These are phyloP conservation scores for Plenodomus tracheiphilus DNA, from an alignment of 2,329 filamentous ascomycete genomes.

Conservation along the genomic window DNA sequence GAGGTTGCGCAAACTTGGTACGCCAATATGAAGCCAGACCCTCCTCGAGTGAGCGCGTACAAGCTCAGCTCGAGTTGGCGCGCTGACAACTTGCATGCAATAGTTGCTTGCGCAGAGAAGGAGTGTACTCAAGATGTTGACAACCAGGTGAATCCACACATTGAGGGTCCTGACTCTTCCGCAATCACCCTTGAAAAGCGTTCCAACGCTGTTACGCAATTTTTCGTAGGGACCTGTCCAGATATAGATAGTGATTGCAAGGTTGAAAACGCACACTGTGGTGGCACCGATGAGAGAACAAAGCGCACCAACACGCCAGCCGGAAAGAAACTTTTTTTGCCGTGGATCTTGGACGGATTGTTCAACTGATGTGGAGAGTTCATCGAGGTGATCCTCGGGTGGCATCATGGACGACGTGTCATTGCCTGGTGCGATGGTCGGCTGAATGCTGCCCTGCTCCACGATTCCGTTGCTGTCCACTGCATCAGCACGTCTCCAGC, in stretches of 20 bases:
- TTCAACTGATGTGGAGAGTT: no score
- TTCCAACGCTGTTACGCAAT: not conserved
- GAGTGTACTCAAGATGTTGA: conserved; percentile 51
- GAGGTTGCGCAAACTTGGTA: conserved; percentile 36
- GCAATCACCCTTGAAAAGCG: not conserved
- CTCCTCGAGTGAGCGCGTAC: conserved; percentile 28
- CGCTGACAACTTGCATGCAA: conserved; percentile 31
- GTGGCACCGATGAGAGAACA: not conserved
- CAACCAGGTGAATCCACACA: conserved; percentile 46
- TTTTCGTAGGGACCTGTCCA: not conserved
- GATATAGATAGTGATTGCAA: not conserved
- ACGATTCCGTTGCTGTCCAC: no score
- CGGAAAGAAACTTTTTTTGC: not conserved
- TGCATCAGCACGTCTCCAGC: no score
- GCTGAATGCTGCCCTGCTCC: no score
- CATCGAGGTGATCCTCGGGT: no score
- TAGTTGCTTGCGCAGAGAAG: conserved; percentile 30
- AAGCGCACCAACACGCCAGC: not conserved
- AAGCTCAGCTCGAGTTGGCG: conserved; percentile 25
- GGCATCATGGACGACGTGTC: no score
- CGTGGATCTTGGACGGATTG: no score
- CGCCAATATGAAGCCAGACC: conserved; percentile 48
- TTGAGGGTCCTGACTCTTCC: not conserved
- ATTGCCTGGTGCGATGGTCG: no score
- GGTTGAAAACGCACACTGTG: not conserved